Evolutionary conservation across 768 basidiomycete genomes (phyloP), one percentile per base, ranked within the genome.

Genomic region (Naganishia antarctica): DNA sequence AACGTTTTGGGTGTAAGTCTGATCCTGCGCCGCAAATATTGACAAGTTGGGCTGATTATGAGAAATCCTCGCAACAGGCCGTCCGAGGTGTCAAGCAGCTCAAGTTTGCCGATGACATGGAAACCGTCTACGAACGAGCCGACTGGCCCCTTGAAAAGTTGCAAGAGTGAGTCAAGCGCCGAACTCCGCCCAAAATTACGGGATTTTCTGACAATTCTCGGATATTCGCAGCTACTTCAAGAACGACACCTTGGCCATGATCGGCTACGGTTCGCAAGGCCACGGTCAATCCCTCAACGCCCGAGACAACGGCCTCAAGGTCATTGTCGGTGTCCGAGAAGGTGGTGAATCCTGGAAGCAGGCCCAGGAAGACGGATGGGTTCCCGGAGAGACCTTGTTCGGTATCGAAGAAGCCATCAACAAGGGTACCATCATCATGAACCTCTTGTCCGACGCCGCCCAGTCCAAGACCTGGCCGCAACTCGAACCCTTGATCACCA

Each of bases 241-340:
- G 81, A 89, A 98, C 76, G 96, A 99, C 80, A 97, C 93, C 70
- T 90, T 99, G 61, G 94, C 94, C 68, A 86, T 99, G 80, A 98
- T 98, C 72, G 96, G 96, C 65, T 98, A 99, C 77, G 96, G 96
- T 67, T 98, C 96, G 13, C 74, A 77, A 81, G 93, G 94, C 44
- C 96, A 98, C 79, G 96, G 96, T 21, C 96, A 98, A 80, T 93
- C 94, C 69, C 82, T 99, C 79, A 99, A 99, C 77, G 94, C 96
- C 63, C 91, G 96, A 71, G 96, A 98, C 84, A 94, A 99, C 73
- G 96, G 96, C 66, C 83, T 99, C 70, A 98, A 97, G 71, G 93
- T 99, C 80, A 90, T 98, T 70, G 87, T 99, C 76, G 96, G 96
- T 83, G 96, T 99, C 70, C 90, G 96, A 71, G 87, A 98, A 80